phyloP scores from a whole-genome alignment of 768 basidiomycete genomes.

The Kwoniella sp. region DNA sequence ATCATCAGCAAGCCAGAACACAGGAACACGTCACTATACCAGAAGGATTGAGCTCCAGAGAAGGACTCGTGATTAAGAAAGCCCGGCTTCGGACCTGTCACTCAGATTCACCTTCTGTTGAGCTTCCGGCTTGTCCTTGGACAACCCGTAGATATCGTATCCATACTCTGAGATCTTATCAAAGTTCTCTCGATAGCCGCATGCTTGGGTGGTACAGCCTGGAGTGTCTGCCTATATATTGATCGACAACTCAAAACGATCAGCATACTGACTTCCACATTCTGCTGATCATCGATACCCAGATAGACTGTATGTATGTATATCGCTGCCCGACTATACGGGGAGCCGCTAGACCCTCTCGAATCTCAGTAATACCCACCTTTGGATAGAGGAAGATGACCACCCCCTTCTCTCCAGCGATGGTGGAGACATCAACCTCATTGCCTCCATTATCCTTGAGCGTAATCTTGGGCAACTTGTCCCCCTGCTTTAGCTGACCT shows the following conservation, averaged over 20 bases:
- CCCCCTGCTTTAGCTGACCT: constrained; percentile 68
- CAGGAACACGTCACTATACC: no score
- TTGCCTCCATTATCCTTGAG: constrained; percentile 83
- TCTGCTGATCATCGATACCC: no score
- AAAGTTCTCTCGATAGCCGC: constrained; percentile 82
- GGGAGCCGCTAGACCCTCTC: no score
- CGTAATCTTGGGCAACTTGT: constrained; percentile 68
- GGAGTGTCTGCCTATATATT: constrained; percentile 46
- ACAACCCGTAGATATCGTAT: constrained; percentile 80
- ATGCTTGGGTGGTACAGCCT: constrained; percentile 91
- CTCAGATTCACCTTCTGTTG: constrained; percentile 73
- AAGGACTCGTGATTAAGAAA: no score
- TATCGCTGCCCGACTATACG: no score
- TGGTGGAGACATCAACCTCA: constrained; percentile 68
- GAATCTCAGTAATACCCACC: no score
- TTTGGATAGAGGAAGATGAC: constrained; percentile 62
- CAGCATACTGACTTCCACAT: no score
- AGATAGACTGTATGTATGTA: no score
- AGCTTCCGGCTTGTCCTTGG: constrained; percentile 60
- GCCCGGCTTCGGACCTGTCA: not conserved
- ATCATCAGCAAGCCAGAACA: not conserved
- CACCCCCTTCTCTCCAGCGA: constrained; percentile 69
- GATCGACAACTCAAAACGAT: not conserved
- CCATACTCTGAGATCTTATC: constrained; percentile 70
- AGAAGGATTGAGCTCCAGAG: no score